Base-by-base conservation (phyloP, 2,329 filamentous ascomycete genomes). In the Sclerotinia trifoliorum region DNA sequence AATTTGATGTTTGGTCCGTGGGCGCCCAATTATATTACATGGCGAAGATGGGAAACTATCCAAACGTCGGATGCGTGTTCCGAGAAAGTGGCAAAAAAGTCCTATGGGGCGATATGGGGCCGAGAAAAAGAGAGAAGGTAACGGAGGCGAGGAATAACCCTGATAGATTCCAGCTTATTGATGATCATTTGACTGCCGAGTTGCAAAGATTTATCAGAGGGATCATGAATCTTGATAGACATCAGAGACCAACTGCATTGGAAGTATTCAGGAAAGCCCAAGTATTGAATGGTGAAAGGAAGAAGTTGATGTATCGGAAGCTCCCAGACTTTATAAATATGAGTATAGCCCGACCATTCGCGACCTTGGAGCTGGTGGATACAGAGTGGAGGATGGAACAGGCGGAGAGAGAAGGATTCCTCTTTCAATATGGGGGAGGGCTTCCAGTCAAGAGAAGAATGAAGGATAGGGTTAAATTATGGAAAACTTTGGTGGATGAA, bases 1-100 rank as follows among this genome's bases (percentile, higher is more conserved):
- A 68, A 46, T 68, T 13, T 10, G 66, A 68, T 24, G 66, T 68
- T n/a, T 68, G 66, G 66, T 64, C 35, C 21, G 49, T 32, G 21
- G 66, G 26, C 1, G 13, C 7, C n/a, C 10, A 48, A 49, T 44
- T 68, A 49, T 68, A 55, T 39, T 65, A 32, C 19, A 13, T 65
- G 58, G 60, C 66, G 7, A 46, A 21, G 24, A n/a, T 21, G 35
- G 56, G 35, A 7, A 0, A 8, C 1, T 29, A 39, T 1, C 56
- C 65, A 51, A 51, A 63, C 29, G 3, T 4, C 35, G 60, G 60
- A 24, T 39, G 46, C 46, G 17, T 6, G 13, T 3, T 24, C 13
- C 15, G 21, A 0, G 4, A 39, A 32, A 51, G 35, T 6, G 26
- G 7, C n/a, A 5, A 15, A 35, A 4, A 15, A 15, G 6, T 32